Evolutionary conservation across 768 basidiomycete species (phyloP).

Genomic region (Xerocomellus chrysenteron): DNA sequence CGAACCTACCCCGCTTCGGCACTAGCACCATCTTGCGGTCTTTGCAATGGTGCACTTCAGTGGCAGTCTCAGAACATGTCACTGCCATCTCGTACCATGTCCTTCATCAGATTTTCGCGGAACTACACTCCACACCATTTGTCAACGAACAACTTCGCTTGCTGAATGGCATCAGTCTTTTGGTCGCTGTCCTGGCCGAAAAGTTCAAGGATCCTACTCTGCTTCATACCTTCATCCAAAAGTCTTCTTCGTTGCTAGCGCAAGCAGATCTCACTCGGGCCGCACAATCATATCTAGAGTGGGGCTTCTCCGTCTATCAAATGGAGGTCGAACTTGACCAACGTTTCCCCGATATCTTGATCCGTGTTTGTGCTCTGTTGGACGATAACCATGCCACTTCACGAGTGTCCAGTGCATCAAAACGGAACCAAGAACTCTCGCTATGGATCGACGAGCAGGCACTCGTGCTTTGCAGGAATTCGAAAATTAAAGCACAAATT

Average conservation of each 20-base stretch:
- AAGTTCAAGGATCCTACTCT: constrained; percentile 59
- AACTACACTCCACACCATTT: constrained; percentile 63
- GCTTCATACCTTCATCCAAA: constrained; percentile 66
- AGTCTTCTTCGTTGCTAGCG: constrained; percentile 60
- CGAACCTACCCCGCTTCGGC: constrained; percentile 63
- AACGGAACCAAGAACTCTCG: constrained; percentile 49
- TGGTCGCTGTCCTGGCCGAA: constrained; percentile 60
- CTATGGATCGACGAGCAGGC: constrained; percentile 64
- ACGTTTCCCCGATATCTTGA: constrained; percentile 62
- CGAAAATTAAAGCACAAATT: constrained; percentile 42
- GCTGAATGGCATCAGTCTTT: constrained; percentile 69
- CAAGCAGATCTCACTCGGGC: constrained; percentile 66
- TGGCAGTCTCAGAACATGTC: constrained; percentile 41
- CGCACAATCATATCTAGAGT: constrained; percentile 76
- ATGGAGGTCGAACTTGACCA: constrained; percentile 42
- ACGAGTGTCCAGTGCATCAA: constrained; percentile 28
- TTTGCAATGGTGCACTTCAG: constrained; percentile 56
- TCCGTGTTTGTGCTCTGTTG: constrained; percentile 63
- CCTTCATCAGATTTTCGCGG: constrained; percentile 67
- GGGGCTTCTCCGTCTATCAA: constrained; percentile 63
- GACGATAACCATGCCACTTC: constrained; percentile 49
- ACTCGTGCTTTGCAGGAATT: constrained; percentile 38
- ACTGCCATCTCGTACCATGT: constrained; percentile 76
- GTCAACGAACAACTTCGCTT: constrained; percentile 82
- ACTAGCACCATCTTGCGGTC: constrained; percentile 51